Base-by-base conservation (phyloP, 2,329 filamentous ascomycete species). In the Claviceps capensis region DNA sequence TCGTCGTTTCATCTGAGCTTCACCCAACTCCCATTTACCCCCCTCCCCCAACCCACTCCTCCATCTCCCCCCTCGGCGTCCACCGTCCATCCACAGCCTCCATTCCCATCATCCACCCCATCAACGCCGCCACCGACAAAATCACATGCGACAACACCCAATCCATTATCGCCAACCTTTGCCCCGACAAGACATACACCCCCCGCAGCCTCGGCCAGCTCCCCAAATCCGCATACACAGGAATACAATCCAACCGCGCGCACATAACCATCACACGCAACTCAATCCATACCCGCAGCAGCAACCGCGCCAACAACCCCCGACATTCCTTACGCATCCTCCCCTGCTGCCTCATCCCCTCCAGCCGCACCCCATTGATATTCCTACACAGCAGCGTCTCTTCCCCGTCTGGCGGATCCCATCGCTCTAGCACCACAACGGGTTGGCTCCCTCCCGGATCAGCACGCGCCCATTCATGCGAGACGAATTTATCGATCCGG, bases 301-400 rank as follows among this genome's bases (percentile, higher is more conserved):
- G 22, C 2, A 58, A 3, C 0, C 52, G 56, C 6, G 58, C 56
- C 4, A 61, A 11, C 16, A 49, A 17, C 5, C 9, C 41, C 41
- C 17, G 11, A 43, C 41, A 19, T 22, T 22, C 6, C 17, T 43
- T 17, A 3, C 19, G 40, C 41, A 22, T 4, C 41, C 14, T 9
- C 17, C 2, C 38, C 1, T 60, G 2, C 2, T 58, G 16, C 16
- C 45, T 53, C 1, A 57, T 56, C 1, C 59, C 55, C 9, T 60
- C 46, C 19, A 73, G 57, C 14, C 71, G 62, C 3, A 71, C 60
- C 0, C 68, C 68, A 43, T 76, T 75, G 26, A 76, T 52, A 49
- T 75, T 75, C 63, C 72, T 69, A 55, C 76, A 77, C 59, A 77
- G 76, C 0, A 73, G 54, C 2, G 69, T 64, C 58, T 77, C 77